Conservation (phyloP, 495 filamentous ascomycete genomes). For the Usnea hakonensis region DNA sequence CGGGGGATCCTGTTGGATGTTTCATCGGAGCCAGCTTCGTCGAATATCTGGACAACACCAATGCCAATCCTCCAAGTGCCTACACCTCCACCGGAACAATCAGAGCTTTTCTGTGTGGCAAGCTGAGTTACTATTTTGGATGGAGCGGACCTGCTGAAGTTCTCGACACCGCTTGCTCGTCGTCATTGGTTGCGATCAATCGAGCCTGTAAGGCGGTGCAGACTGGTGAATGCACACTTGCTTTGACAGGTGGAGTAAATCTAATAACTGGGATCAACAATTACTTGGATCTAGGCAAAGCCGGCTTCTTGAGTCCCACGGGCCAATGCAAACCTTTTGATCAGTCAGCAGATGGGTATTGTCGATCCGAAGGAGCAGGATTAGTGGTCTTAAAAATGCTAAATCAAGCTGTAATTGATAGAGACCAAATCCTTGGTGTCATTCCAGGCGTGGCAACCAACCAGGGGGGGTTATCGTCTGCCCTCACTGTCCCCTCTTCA, state of each 20-base stretch:
- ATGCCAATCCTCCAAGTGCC: conserved; percentile 15
- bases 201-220: conserved; percentile 26
- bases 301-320: conserved; percentile 36
- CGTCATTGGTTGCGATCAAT: conserved; percentile 27
- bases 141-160: conserved; percentile 34
- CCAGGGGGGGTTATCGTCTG: conserved; percentile 30
- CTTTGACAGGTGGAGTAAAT: conserved; percentile 33
- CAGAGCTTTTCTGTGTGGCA: conserved; percentile 25
- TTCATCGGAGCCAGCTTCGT: conserved; percentile 18
- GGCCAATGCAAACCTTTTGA: conserved; percentile 60
- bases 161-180: conserved; percentile 36
- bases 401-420: conserved; percentile 50
- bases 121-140: conserved; percentile 35
- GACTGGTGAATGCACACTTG: conserved; percentile 32
- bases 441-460: conserved; percentile 52
- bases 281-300: conserved; percentile 32
- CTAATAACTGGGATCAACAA: conserved; percentile 26
- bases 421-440: conserved; percentile 55
- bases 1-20: conserved; percentile 16
- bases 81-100: conserved; percentile 23
- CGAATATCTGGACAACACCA: conserved; percentile 30
- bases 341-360: conserved; percentile 32
- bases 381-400: conserved; percentile 47
- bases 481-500: conserved; percentile 31
- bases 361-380: conserved; percentile 32